These are phyloP conservation scores for Euphorbia celastroides DNA, from an alignment of 441 rosid genomes.

Conservation along the genomic window DNA sequence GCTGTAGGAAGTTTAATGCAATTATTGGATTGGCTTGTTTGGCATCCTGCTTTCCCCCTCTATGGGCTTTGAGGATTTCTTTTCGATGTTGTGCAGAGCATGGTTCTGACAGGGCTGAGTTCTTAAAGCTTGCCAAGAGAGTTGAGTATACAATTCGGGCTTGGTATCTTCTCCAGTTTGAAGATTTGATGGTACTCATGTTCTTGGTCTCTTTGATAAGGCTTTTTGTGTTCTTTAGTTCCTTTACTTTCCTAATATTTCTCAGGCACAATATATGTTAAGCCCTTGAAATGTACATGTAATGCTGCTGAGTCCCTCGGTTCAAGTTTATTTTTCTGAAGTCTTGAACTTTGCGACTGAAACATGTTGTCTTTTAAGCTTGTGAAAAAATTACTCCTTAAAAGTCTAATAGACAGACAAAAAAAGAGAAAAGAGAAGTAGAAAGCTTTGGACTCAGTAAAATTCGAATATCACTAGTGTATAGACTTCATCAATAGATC, in stretches of 20 bases:
- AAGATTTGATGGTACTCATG: slow-evolving; percentile 72
- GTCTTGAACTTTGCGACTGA: background rate
- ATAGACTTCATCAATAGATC: background rate
- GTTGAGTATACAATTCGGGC: slow-evolving; percentile 87
- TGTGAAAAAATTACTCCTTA: background rate
- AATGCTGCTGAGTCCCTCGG: background rate
- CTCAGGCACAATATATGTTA: background rate
- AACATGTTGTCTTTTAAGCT: background rate
- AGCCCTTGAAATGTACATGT: background rate
- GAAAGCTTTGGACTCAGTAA: background rate
- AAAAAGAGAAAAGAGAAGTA: background rate
- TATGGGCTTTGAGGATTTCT: background rate
- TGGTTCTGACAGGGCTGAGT: slow-evolving; percentile 63
- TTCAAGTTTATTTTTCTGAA: background rate
- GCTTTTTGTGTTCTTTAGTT: background rate
- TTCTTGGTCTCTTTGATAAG: background rate
- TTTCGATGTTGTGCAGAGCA: slow-evolving; percentile 35
- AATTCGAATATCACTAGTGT: background rate
- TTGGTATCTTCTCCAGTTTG: slow-evolving; percentile 94
- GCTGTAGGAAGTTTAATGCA: background rate
- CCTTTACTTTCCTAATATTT: slow-evolving; percentile 1
- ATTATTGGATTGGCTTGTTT: background rate
- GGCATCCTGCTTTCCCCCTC: background rate
- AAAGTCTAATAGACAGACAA: background rate
- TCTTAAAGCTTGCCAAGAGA: slow-evolving; percentile 80